Evolutionary conservation across 805 yeast species (phyloP), one percentile per base, ranked within the genome.

Genomic region (Huiozyma naganishii): DNA sequence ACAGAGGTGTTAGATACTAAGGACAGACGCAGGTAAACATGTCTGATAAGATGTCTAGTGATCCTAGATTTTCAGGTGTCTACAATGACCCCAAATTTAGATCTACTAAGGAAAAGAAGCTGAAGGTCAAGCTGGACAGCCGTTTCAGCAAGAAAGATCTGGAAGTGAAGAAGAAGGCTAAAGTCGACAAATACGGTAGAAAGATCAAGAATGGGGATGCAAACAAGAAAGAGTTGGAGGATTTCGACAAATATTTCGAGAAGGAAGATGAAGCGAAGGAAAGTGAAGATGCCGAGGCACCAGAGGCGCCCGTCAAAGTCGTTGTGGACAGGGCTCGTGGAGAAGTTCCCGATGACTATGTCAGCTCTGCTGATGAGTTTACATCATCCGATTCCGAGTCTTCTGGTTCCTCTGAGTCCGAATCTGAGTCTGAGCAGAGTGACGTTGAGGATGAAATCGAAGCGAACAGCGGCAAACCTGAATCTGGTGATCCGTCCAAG

Each of bases 61-160:
- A 92, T 66, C 73, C 80, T 27, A 76, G 97, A 59, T 90, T 90
- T 62, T 66, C 83, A 7, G 69, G 79, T 7, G 82, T 90, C 6
- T 86, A 82, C 53, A 76, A 73, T 50, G 98, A 92, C 63, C 97
- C 97, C 4, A 72, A 95, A 49, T 92, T 90, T 67, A 80, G 76
- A 47, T 66, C 77, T 27, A 89, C 95, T 2, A 80, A 72, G 55
- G 73, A 72, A 59, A 79, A 77, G 52, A 78, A 80, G 45, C 66
- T 79, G 48, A 83, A 82, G 59, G 83, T 87, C 34, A 78, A 83
- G 52, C 71, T 92, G 27, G 98, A 92, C 64, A 82, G 78, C 45
- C 77, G 98, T 63, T 92, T 92, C 65, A 82, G 80, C 52, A 77
- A 77, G 39, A 67, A 69, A 41, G 73, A 67, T 43, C 66, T 79